Evolutionary conservation across 176 grass and related monocot species (phyloP), one percentile per base, ranked within the genome.

Genomic region (Rhynchospora tenuis): DNA sequence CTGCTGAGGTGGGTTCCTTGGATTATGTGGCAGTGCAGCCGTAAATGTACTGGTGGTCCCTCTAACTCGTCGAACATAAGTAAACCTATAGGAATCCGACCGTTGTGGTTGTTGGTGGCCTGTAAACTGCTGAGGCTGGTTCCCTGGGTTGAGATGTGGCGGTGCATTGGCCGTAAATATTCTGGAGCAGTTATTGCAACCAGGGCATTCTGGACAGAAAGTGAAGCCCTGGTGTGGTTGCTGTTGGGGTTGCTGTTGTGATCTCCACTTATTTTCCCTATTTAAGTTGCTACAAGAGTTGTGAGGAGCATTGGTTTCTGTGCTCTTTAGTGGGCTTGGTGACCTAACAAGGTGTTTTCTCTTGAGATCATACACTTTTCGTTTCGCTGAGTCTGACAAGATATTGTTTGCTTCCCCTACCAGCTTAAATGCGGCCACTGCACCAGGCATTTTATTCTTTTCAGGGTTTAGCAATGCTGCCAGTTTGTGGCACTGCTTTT

Each of bases 341-440:
- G 65, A 7, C 7, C 87, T 38, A 38, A 4, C 33, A 38, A 38
- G 33, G 33, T 38, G 33, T 38, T 38, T 38, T 38, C 33, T n/a
- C n/a, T n/a, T n/a, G n/a, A n/a, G n/a, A n/a, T n/a, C n/a, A n/a
- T n/a, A n/a, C n/a, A n/a, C n/a, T n/a, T n/a, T 52, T n/a, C n/a
- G 87, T 57, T 84, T 93, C 14, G 60, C 64, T 82, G 11, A 63
- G 52, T 97, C 94, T 66, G 84, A 97, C 23, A 97, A 57, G 67
- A 85, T 66, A 59, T 84, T 62, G 77, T 93, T 42, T 66, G 94
- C 94, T 85, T 97, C 94, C 6, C 79, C 81, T 83, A 97, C 76
- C 75, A 97, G 86, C 61, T 97, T 97, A 79, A 97, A 97, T 72
- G 94, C 94, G 85, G 88, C 87, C 74, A 93, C 94, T 83, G 94